Percentiles rank a stretch among this genome's conserved stretches.
Conservation (phyloP, 1,139 yeast genomes). For the Yarrowia galli region DNA sequence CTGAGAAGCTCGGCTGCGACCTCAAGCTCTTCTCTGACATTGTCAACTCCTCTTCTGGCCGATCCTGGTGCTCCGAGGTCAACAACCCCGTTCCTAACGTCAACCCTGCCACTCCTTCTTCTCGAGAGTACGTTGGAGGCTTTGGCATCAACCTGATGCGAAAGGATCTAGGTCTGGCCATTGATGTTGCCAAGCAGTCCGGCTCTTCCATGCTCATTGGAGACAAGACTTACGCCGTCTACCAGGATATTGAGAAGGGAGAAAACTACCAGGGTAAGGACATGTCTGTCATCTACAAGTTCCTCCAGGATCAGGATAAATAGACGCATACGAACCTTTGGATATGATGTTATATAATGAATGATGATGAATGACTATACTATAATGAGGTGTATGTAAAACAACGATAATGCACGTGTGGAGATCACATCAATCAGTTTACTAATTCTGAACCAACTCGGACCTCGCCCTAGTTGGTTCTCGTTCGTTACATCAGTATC, state of each 20-base stretch:
- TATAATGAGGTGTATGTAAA: too few relatives aligned
- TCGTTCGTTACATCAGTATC: neutral
- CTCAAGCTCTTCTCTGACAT: conserved; percentile 59
- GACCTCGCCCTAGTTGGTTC: neutral
- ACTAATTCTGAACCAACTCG: too few relatives aligned
- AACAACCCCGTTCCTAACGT: conserved; percentile 67
- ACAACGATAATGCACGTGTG: too few relatives aligned
- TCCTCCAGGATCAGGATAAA: conserved; percentile 43
- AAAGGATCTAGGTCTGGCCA: conserved; percentile 65
- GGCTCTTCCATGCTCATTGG: conserved; percentile 47
- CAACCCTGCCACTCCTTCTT: conserved; percentile 58
- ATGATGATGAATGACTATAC: conserved; percentile 5
- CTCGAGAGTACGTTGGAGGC: conserved; percentile 60
- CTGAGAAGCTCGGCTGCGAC: conserved; percentile 62
- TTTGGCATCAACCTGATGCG: conserved; percentile 63
- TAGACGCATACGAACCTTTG: neutral
- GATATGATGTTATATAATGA: conserved; percentile 35
- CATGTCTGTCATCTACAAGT: conserved; percentile 50
- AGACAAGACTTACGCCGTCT: conserved; percentile 47
- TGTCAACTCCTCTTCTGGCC: conserved; percentile 66
- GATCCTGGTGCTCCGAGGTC: conserved; percentile 67
- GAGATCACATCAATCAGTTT: too few relatives aligned
- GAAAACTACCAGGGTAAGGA: conserved; percentile 47
- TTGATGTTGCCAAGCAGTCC: conserved; percentile 55
- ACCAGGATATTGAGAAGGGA: conserved; percentile 46